A percentile compares a stretch with the other conserved stretches of the same genome.
phyloP scores from a whole-genome alignment of 2,329 filamentous ascomycete species.

The Helicocarpus griseus region DNA sequence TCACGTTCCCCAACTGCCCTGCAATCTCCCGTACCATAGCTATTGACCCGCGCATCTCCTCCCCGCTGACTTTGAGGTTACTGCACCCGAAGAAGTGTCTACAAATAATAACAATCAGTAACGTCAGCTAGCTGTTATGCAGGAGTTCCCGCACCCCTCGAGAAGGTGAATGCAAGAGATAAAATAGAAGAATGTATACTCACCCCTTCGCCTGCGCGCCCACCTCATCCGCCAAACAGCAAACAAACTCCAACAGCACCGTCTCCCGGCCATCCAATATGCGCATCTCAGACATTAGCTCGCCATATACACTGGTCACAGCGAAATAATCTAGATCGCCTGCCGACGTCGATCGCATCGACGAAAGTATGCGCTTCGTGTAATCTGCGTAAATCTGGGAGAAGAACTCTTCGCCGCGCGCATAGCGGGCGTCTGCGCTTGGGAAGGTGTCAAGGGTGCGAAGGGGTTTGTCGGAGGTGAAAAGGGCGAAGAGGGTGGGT shows the following conservation, averaged over 20 bases:
- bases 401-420: conserved; percentile 20
- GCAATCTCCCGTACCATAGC: conserved; percentile 16
- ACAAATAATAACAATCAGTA: neutral
- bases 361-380: conserved; percentile 16
- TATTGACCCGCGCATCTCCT: conserved; percentile 13
- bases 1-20: conserved; percentile 8
- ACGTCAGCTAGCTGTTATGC: neutral
- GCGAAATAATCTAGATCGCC: conserved; percentile 21
- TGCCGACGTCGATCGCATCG: conserved; percentile 18
- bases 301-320: conserved; percentile 20
- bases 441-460: conserved; percentile 8
- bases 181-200: conserved; percentile 6
- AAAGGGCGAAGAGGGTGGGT: conserved; percentile 9
- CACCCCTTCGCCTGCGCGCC: conserved; percentile 22
- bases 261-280: conserved; percentile 18
- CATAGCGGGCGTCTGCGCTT: neutral
- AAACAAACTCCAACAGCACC: conserved; percentile 21
- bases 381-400: conserved; percentile 19
- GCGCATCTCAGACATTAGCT: conserved; percentile 18
- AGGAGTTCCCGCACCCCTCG: neutral
- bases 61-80: conserved; percentile 17
- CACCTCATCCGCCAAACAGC: conserved; percentile 20
- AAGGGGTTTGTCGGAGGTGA: conserved; percentile 14
- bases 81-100: conserved; percentile 21
- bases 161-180: neutral